These are phyloP conservation scores for Solanum bukasovii DNA, from an alignment of 257 asterid species.

Conservation along the genomic window DNA sequence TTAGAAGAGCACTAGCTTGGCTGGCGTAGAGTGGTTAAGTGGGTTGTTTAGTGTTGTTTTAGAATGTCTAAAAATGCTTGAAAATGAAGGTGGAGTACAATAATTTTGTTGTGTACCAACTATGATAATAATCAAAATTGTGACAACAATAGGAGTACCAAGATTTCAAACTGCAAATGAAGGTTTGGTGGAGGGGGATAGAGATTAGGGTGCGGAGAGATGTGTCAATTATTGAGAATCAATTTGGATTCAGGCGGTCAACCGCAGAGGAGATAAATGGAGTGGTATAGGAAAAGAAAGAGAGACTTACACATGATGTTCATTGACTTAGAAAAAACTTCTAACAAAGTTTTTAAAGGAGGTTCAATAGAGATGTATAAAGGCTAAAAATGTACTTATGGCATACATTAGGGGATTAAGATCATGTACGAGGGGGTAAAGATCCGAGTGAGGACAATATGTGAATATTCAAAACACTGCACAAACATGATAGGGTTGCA, in stretches of 20 bases:
- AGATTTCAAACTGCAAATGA: not conserved
- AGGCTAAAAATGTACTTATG: not conserved
- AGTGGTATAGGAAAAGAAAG: not conserved
- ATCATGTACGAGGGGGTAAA: not conserved
- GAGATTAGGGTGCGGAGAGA: not conserved
- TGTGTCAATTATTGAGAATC: not conserved
- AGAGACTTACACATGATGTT: not conserved
- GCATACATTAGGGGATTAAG: not conserved
- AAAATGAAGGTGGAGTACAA: not conserved
- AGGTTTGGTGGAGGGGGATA: not conserved
- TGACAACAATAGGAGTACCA: not conserved
- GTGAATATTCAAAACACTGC: not conserved
- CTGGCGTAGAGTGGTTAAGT: not conserved
- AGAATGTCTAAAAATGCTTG: not conserved
- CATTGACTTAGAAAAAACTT: not conserved
- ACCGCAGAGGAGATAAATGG: not conserved
- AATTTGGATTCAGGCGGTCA: not conserved
- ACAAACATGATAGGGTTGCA: not conserved
- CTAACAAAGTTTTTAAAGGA: not conserved
- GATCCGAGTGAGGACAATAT: not conserved
- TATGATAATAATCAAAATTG: not conserved
- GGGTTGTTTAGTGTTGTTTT: not conserved
- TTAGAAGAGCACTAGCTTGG: not conserved
- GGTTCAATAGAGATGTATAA: not conserved
- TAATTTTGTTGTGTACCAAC: not conserved